Evolutionary conservation across 2,329 filamentous ascomycete genomes (phyloP).

Genomic region (Lecanicillium sp.): DNA sequence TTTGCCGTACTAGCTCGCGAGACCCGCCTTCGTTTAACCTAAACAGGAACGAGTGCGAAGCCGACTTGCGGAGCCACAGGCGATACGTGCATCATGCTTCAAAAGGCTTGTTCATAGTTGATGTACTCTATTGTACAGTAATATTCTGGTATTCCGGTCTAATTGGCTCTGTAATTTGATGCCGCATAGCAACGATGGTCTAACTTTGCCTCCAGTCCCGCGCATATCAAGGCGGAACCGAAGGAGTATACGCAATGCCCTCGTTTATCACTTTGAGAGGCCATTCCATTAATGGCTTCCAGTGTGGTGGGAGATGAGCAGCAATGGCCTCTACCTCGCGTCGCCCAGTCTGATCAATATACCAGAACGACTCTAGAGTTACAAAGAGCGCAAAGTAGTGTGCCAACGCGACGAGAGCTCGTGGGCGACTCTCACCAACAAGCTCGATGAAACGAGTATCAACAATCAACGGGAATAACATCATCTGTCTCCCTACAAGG

Average conservation of each 20-base stretch:
- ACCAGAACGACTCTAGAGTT: conserved; percentile 12
- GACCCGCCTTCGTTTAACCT: no score
- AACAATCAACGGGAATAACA: conserved; percentile 14
- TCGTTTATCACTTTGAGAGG: background rate
- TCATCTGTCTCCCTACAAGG: conserved; percentile 9
- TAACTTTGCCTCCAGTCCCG: no score
- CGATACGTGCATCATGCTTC: no score
- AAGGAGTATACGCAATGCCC: background rate
- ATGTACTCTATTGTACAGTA: no score
- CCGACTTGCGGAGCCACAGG: no score
- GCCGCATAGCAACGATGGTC: no score
- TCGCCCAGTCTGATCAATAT: conserved; percentile 12
- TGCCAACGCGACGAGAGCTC: conserved; percentile 15
- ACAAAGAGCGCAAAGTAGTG: conserved; percentile 15
- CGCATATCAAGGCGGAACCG: background rate
- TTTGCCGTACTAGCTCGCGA: no score
- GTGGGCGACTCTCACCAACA: conserved; percentile 13
- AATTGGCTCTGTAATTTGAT: no score
- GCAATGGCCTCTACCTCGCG: conserved; percentile 13
- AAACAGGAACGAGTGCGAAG: no score
- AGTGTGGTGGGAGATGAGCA: background rate
- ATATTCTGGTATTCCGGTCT: no score
- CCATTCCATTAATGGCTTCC: background rate
- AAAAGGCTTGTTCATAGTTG: no score
- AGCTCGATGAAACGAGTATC: conserved; percentile 11